These are phyloP conservation scores for Metschnikowia matae DNA, from an alignment of 805 yeast genomes.

Conservation along the genomic window DNA sequence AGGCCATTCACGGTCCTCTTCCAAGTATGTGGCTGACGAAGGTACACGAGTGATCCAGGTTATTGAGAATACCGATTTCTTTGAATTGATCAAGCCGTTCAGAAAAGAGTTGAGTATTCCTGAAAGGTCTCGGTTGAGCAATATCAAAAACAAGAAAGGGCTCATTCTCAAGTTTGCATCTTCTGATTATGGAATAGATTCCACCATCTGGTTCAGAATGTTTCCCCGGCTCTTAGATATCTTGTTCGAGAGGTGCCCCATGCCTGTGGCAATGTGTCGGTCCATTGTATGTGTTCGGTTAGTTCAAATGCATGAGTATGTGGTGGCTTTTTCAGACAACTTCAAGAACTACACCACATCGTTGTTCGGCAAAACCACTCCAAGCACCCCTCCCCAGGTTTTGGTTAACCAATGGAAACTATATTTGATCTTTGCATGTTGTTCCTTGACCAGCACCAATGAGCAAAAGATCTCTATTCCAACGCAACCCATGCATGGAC, in stretches of 20 bases:
- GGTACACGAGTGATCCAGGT: constrained; percentile 76
- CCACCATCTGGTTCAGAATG: constrained; percentile 91
- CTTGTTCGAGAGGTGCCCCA: constrained; percentile 79
- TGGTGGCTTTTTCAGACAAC: constrained; percentile 52
- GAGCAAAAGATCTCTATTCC: constrained; percentile 70
- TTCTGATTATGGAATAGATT: constrained; percentile 90
- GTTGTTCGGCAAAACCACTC: constrained; percentile 27
- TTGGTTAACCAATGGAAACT: constrained; percentile 85
- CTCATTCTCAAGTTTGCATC: constrained; percentile 77
- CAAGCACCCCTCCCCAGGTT: constrained; percentile 55
- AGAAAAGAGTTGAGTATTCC: constrained; percentile 60
- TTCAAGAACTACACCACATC: constrained; percentile 34
- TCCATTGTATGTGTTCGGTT: constrained; percentile 84
- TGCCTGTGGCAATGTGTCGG: constrained; percentile 89
- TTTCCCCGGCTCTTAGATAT: constrained; percentile 71
- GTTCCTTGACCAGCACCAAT: constrained; percentile 82
- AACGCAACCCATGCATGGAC: constrained; percentile 49
- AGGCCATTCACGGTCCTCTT: constrained; percentile 54
- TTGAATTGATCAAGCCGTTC: constrained; percentile 53
- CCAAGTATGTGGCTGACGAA: constrained; percentile 72
- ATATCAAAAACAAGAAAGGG: constrained; percentile 60
- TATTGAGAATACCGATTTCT: constrained; percentile 65
- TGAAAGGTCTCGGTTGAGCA: constrained; percentile 67
- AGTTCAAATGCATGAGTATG: constrained; percentile 76
- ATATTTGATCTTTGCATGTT: constrained; percentile 85